Percentiles rank a stretch among this genome's conserved stretches.
phyloP scores from a whole-genome alignment of 108 stramenopile genomes.

The Pseudonitzschia multiseries region DNA sequence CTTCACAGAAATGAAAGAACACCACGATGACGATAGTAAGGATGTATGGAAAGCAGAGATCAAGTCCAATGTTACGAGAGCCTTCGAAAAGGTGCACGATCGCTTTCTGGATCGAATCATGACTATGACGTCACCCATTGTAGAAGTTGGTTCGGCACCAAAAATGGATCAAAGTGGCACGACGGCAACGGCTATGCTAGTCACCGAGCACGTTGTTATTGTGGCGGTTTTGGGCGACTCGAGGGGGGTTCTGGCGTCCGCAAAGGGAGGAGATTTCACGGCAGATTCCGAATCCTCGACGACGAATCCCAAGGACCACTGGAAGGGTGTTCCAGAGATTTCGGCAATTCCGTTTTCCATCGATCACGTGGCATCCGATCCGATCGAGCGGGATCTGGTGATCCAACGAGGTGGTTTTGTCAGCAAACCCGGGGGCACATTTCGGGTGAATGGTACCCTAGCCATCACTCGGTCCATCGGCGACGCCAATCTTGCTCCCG shows the following conservation, averaged over 20 bases:
- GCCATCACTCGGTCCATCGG: conserved; percentile 88
- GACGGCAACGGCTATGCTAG: conserved; percentile 72
- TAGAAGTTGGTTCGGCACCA: conserved; percentile 71
- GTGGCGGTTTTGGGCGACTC: conserved; percentile 93
- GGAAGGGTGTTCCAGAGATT: conserved; percentile 16
- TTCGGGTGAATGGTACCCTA: conserved; percentile 88
- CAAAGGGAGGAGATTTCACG: conserved; percentile 3
- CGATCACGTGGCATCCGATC: conserved; percentile 84
- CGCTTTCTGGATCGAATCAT: conserved; percentile 53
- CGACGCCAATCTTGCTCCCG: conserved; percentile 58
- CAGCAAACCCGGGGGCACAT: conserved; percentile 54
- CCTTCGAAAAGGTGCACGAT: conserved; percentile 65
- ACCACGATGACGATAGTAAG: conserved; percentile 2
- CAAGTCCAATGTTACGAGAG: conserved; percentile 35
- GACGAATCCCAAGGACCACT: background rate
- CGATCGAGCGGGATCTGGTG: conserved; percentile 57
- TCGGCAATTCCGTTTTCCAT: conserved; percentile 72
- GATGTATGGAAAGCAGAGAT: conserved; percentile 50
- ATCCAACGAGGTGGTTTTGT: conserved; percentile 69
- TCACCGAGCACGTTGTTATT: conserved; percentile 64
- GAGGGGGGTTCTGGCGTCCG: conserved; percentile 75
- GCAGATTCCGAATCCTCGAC: background rate
- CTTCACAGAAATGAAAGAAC: conserved; percentile 19
- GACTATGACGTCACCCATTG: conserved; percentile 52
- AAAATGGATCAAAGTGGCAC: conserved; percentile 82